Evolutionary conservation across 2,329 filamentous ascomycete species (phyloP), one percentile per base, ranked within the genome.

Genomic region (Fusarium continuum): DNA sequence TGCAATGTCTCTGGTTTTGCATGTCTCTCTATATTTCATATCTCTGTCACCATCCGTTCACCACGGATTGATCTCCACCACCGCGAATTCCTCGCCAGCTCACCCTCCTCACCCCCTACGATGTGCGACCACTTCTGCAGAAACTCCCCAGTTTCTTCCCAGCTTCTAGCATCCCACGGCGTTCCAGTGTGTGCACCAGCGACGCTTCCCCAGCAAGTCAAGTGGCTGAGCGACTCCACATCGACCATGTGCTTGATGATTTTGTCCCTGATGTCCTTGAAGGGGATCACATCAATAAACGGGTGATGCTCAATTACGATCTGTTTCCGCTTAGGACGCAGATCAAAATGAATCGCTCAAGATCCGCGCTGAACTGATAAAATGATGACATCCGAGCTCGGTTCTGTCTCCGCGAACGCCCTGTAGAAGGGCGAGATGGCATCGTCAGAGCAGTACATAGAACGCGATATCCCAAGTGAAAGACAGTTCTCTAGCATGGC

Each of bases 41-140:
- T 38, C 43, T 70, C 59, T 2, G 52, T 65, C 28, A 68, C 50
- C 10, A 44, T 50, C 16, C 61, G 55, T 39, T 73, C 72, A 10
- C 72, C 72, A 29, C 72, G 61, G 14, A 73, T 31, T 40, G 65
- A 63, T 23, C 67, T 64, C 71, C 71, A 74, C 68, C 72, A 74
- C 8, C 64, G 55, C 8, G 70, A 72, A 32, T 71, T 65, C 40
- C 69, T 70, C 26, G 67, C 67, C 63, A 73, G 36, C 48, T 73
- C 70, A 2, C 70, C 72, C 9, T 73, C 70, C 2, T 68, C 63
- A 4, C 72, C 71, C 6, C 72, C 72, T 22, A 72, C 65, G 8
- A 73, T 56, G 16, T 63, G 48, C 55, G 62, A 67, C 70, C 70
- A 73, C 49, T 71, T 73, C 29, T 68, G 56, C 39, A 73, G 43